Evolutionary conservation across 345 rosid genomes (phyloP), one percentile per base, ranked within the genome.

Genomic region (Citrus trifoliata): DNA sequence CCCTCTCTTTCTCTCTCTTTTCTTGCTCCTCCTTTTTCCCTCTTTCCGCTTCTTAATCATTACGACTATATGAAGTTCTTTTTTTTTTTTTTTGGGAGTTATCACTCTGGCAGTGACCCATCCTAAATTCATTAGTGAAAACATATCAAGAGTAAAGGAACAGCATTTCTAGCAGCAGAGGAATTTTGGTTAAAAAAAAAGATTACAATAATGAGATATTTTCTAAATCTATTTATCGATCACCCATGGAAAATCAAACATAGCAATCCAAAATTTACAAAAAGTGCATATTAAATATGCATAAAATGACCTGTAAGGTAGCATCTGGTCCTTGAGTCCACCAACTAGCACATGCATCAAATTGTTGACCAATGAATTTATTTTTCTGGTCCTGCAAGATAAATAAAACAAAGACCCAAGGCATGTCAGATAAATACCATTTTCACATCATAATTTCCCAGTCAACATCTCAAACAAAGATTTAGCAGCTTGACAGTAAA

Each of bases 301-400:
- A 80, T 65, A 61, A 82, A 73, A 81, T 85, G 88, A 93, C 99
- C 99, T 96, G 99, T 79, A 96, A 84, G 71, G 90, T 72, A 75
- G 95, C 87, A 87, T 94, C 94, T 75, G 98, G 99, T 75, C 97
- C 98, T 87, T 96, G 98, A 76, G 99, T 96, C 99, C 97, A 96
- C 99, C 99, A 96, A 87, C 98, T 96, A 82, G 99, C 98, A 83
- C 99, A 94, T 78, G 89, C 99, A 88, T 96, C 99, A 89, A 93
- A 96, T 80, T 90, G 93, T 82, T 94, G 93, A 79, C 87, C 84
- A 67, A 96, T 74, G 67, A 76, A 84, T 77, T 64, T 85, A 42
- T 85, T 83, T 56, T 79, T 71, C n/a, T 76, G 82, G 58, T 38
- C 95, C 95, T 89, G 65, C 46, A 63, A 83, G 58, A 27, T 33